These are phyloP conservation scores for Penicillium cataractarum DNA, from an alignment of 495 filamentous ascomycete species.

Conservation along the genomic window DNA sequence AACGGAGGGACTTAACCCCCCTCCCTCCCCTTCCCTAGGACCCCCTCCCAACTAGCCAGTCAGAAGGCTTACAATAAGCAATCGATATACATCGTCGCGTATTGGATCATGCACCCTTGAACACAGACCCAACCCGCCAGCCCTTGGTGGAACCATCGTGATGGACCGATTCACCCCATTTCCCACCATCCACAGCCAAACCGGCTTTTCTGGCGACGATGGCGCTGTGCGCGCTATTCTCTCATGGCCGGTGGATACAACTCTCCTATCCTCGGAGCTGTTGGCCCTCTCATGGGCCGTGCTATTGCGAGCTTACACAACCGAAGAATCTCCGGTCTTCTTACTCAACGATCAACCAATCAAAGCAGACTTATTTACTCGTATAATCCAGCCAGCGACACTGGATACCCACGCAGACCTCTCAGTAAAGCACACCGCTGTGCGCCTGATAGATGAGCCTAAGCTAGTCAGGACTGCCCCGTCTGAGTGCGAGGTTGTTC, in stretches of 20 bases:
- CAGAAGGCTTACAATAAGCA: conserved; percentile 29
- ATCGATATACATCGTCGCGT: conserved; percentile 20
- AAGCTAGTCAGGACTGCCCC: not conserved
- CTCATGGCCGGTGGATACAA: conserved; percentile 27
- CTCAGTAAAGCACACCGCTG: conserved; percentile 23
- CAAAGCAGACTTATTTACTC: conserved; percentile 36
- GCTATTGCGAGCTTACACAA: conserved; percentile 43
- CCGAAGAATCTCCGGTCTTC: conserved; percentile 40
- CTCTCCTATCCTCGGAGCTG: conserved; percentile 26
- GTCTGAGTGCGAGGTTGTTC: not conserved
- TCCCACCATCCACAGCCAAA: conserved; percentile 13
- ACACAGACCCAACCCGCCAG: not conserved
- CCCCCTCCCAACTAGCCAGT: conserved; percentile 25
- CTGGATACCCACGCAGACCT: conserved; percentile 19
- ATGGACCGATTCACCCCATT: conserved; percentile 35
- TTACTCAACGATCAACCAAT: conserved; percentile 35
- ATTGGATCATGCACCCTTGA: conserved; percentile 20
- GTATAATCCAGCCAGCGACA: conserved; percentile 23
- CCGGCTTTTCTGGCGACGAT: conserved; percentile 14
- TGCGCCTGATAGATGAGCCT: conserved; percentile 21
- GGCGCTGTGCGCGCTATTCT: conserved; percentile 19
- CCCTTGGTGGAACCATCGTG: not conserved
- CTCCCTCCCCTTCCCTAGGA: no score
- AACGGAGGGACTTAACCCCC: not conserved
- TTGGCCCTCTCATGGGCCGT: conserved; percentile 44